Evolutionary conservation across 805 yeast species (phyloP), one percentile per base, ranked within the genome.

Genomic region (Sugiyamaella chiloensis): DNA sequence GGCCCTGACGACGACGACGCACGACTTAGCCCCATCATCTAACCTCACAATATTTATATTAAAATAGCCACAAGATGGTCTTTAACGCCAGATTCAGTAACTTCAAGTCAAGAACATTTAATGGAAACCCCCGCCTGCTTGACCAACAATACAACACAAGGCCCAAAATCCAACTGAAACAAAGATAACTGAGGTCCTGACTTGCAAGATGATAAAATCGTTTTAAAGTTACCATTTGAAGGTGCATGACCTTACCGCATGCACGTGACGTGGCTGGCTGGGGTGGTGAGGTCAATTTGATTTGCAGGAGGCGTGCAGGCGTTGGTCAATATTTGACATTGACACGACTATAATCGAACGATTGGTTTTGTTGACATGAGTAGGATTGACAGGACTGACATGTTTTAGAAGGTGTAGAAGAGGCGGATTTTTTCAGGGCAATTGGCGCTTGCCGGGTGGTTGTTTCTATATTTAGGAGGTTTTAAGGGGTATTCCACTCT

Each of bases 201-300:
- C n/a, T n/a, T n/a, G n/a, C n/a, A n/a, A 34, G 14, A 34, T 34
- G 37, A 34, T 34, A 34, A 34, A 34, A 16, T 34, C 11, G 37
- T 12, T n/a, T n/a, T 34, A 16, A 4, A 34, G 37, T 34, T 34
- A 34, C 37, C 19, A 34, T 34, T 34, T 34, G 37, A 16, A 8
- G 37, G 19, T 34, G 37, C 37, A 34, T 26, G 20, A 5, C 37
- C 37, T 34, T 12, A 19, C 37, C 37, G 12, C 5, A 19, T 5
- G 16, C 37, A 34, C 37, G 37, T 34, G 37, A 34, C 37, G 37
- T 34, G 37, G 37, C 37, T 19, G 37, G 37, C 19, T 12, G 21
- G 3, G 16, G 11, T 26, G 12, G 30, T 26, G 30, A 12, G 30
- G 11, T 12, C 30, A 8, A 26, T 26, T 12, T 26, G 12, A n/a